phyloP scores from a whole-genome alignment of 2,329 filamentous ascomycete species.

The Calonectria henricotiae region DNA sequence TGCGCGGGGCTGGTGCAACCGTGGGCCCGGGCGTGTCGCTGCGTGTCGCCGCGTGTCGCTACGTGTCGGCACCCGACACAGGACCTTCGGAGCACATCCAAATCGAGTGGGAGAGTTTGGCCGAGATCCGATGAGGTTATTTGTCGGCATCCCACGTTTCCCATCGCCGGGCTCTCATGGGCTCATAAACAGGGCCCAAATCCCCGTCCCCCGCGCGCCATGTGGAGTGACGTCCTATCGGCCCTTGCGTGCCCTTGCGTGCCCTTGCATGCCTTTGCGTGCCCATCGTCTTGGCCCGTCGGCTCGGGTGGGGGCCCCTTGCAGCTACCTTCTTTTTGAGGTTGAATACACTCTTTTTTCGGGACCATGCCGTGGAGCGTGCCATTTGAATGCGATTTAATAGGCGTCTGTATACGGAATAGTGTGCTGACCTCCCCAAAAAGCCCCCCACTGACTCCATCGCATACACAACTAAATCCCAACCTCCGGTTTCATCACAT shows the following conservation, averaged over 20 bases:
- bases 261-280: neutral
- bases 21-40: conserved; percentile 11
- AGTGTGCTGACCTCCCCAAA: too few relatives aligned
- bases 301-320: neutral
- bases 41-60: neutral
- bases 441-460: conserved; percentile 1
- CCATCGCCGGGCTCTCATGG: neutral
- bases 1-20: too few relatives aligned
- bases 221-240: conserved; percentile 1
- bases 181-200: neutral
- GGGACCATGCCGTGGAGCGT: neutral
- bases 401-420: neutral
- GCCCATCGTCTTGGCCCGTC: neutral
- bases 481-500: neutral
- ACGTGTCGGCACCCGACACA: neutral
- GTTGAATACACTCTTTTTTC: neutral
- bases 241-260: neutral
- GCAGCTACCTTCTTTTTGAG: conserved; percentile 19
- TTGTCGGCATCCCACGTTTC: conserved; percentile 10
- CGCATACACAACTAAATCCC: neutral
- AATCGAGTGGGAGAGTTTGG: conserved; percentile 9
- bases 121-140: neutral
- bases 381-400: neutral
- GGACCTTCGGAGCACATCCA: conserved; percentile 3
- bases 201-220: neutral